Evolutionary conservation across 495 filamentous ascomycete species (phyloP), one percentile per base, ranked within the genome.

Genomic region (Aspergillus biplanus): DNA sequence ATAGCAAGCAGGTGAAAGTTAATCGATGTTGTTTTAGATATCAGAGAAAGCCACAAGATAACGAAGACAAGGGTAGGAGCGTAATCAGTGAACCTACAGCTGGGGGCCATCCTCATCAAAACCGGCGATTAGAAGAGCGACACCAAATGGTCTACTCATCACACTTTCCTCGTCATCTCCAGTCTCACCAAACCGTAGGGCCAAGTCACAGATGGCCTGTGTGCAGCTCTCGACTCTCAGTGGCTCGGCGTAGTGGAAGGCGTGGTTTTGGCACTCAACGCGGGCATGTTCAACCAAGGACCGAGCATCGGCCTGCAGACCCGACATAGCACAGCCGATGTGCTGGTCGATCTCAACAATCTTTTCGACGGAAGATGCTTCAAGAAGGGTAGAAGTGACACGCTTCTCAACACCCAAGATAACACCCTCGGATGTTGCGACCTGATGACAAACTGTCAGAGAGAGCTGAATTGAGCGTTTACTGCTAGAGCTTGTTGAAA

Each of bases 331-430:
- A 80, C 95, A 98, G 55, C 95, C 95, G 68, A 99, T 96, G 82
- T 99, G 95, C 65, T 89, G 86, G 82, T 99, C 95, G 80, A 99
- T 97, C 74, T 98, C 94, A 72, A 99, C 95, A 67, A 99, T 98
- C 84, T 99, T 99, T 78, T 99, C 95, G 69, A 99, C 95, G 42
- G 92, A 97, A 31, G 90, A 94, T 21, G 95, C 94, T 78, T 98
- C 95, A 68, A 99, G 91, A 39, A 99, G 91, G 31, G 92, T 92
- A 56, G 92, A 96, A 65, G 95, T 99, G 67, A 98, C 96, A 67
- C 95, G 95, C 86, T 99, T 99, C 81, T 99, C 95, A 54, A 99
- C 95, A 69, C 96, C 95, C 15, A 99, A 87, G 72, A 98, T 90
- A 50, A 97, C 94, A 74, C 95, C 95, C 66, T 92, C 88, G 56